Conservation (phyloP, 2,329 filamentous ascomycete genomes). For the Colletotrichum incanum region DNA sequence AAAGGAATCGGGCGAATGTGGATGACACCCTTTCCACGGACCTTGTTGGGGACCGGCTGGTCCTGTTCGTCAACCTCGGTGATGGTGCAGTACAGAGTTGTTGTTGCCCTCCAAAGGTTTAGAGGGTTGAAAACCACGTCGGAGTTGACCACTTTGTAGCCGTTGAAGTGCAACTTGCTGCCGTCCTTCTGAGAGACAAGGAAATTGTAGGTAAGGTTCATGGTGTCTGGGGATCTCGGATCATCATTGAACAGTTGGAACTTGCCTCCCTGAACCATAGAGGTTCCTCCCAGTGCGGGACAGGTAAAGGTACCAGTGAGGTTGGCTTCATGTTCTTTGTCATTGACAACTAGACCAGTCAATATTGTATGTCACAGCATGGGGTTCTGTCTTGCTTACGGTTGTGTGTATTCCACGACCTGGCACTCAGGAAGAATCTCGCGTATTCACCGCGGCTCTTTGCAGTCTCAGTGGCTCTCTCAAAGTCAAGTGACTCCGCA, state of each 20-base stretch:
- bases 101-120: constrained; percentile 74
- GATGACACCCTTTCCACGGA: constrained; percentile 73
- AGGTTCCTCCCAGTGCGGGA: constrained; percentile 68
- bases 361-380: background rate
- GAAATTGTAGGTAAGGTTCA: constrained; percentile 75
- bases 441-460: constrained; percentile 68
- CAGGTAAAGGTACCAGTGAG: constrained; percentile 74
- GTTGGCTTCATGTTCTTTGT: constrained; percentile 66
- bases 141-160: constrained; percentile 74
- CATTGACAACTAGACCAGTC: constrained; percentile 58
- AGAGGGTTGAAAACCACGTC: constrained; percentile 69
- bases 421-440: constrained; percentile 72
- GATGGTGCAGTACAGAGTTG: constrained; percentile 74
- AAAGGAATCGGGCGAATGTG: constrained; percentile 69
- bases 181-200: constrained; percentile 69
- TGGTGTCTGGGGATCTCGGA: constrained; percentile 68
- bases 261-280: constrained; percentile 71
- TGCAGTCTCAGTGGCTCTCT: constrained; percentile 66
- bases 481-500: constrained; percentile 65
- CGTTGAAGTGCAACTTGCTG: constrained; percentile 70
- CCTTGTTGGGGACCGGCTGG: constrained; percentile 53
- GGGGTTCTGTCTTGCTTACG: background rate
- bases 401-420: constrained; percentile 65
- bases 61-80: constrained; percentile 55
- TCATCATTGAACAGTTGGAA: constrained; percentile 74